Conservation (phyloP, 2,329 filamentous ascomycete species). For the Raffaelea albimanens region DNA sequence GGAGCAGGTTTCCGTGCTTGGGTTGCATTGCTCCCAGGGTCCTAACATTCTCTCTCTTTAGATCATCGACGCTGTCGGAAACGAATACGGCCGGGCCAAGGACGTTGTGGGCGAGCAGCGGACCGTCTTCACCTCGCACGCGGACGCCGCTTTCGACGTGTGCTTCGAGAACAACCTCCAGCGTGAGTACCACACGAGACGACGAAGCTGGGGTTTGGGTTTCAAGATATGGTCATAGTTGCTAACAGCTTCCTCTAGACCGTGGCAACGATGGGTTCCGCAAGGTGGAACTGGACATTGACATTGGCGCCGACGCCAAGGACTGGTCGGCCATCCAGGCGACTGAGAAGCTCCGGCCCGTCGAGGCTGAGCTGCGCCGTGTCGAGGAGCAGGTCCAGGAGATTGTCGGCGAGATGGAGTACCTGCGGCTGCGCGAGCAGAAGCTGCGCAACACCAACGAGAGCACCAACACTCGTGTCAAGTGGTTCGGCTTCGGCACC, state of each 20-base stretch:
- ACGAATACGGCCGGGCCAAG: slow-evolving; percentile 87
- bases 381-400: slow-evolving; percentile 87
- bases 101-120: slow-evolving; percentile 87
- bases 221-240: neutral
- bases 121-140: slow-evolving; percentile 87
- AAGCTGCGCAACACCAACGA: slow-evolving; percentile 97
- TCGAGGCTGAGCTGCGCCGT: slow-evolving; percentile 87
- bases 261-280: slow-evolving; percentile 42
- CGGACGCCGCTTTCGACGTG: slow-evolving; percentile 88
- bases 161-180: slow-evolving; percentile 82
- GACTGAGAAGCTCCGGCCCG: slow-evolving; percentile 93
- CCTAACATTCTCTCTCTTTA: slow-evolving; percentile 25
- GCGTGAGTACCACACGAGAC: neutral
- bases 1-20: no score
- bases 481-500: slow-evolving; percentile 94
- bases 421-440: slow-evolving; percentile 81
- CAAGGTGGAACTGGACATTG: slow-evolving; percentile 83
- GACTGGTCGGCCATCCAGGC: slow-evolving; percentile 97
- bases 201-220: neutral
- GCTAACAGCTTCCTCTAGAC: neutral
- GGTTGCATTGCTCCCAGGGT: neutral
- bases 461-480: slow-evolving; percentile 97
- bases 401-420: slow-evolving; percentile 92
- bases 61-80: slow-evolving; percentile 92
- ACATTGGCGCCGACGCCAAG: slow-evolving; percentile 93